These are phyloP conservation scores for Zygosaccharomyces pseudobailii DNA, from an alignment of 1,139 yeast species.

Conservation along the genomic window DNA sequence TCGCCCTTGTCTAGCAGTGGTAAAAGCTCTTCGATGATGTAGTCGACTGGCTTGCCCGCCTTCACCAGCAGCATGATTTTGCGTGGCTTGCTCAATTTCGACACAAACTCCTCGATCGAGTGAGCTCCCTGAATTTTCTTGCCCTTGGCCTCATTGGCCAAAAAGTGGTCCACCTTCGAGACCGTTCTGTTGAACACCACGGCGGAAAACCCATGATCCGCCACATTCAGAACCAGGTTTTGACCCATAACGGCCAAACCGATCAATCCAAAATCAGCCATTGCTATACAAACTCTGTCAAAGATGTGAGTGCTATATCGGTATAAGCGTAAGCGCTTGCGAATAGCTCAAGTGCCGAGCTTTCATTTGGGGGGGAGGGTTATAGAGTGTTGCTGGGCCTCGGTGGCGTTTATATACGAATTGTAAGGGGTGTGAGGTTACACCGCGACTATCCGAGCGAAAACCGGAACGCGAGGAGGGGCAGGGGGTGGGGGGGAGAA, in stretches of 20 bases:
- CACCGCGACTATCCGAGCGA: too few relatives aligned
- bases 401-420: neutral
- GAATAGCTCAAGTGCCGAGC: neutral
- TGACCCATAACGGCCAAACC: conserved; percentile 99
- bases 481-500: too few relatives aligned
- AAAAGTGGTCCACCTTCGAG: conserved; percentile 88
- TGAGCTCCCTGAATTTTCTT: conserved; percentile 92
- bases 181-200: conserved; percentile 98
- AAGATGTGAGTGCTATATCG: neutral
- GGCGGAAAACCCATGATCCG: conserved; percentile 96
- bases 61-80: conserved; percentile 90
- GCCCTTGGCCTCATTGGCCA: conserved; percentile 95
- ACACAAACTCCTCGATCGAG: conserved; percentile 81
- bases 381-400: neutral
- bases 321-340: neutral
- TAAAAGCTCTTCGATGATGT: conserved; percentile 78
- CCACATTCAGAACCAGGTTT: conserved; percentile 94
- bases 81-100: conserved; percentile 94
- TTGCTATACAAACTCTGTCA: neutral
- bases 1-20: conserved; percentile 95
- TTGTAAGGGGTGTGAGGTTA: neutral
- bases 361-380: neutral
- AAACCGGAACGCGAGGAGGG: too few relatives aligned
- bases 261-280: conserved; percentile 95
- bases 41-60: conserved; percentile 95